Base-by-base conservation (phyloP, 352 stramenopile species). In the Pythium aristosporum region DNA sequence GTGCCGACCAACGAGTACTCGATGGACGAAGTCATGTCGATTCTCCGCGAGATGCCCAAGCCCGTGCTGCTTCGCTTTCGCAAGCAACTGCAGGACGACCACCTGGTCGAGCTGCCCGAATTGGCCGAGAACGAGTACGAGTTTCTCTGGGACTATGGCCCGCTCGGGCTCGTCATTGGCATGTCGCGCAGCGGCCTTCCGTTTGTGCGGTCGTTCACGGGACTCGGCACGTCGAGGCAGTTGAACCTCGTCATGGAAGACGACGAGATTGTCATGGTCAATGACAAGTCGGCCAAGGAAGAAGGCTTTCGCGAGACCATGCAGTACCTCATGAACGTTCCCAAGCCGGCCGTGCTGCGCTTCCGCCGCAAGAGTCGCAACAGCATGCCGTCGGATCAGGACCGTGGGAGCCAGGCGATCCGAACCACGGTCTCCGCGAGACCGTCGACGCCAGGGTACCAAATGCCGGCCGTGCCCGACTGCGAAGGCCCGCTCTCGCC, bases 281-380 rank as follows among this genome's bases (percentile, higher is more conserved):
- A 94, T 61, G 74, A 92, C 55, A 68, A 57, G 21, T 75, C 69
- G 15, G 70, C 80, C 13, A 61, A 69, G 34, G 68, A 85, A 7
- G 67, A 77, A 50, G 85, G 84, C 41, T 94, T 94, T 61, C 76
- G 78, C 3, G 78, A 87, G 67, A 89, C 68, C n/a, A 92, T 94
- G 82, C 76, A 87, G 57, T 91, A 90, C 68, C 83, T 94, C 69
- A 91, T 91, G 82, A 86, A 89, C 66, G 82, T 92, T 44, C 80
- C 83, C 55, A 92, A 92, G 73, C 85, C 85, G 6, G 82, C 83
- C 0, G 77, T 92, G 2, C 76, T 94, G 21, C 82, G 85, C 6
- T 94, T 94, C 61, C 80, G 81, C 55, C 74, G 79, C 32, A 61
- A 62, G 50, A 34, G 41, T 0, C 60, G 50, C 20, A 21, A 36